A percentile compares a stretch with the other conserved stretches of the same genome.
Conservation (phyloP, 2,329 filamentous ascomycete genomes). For the Pyricularia sp. region DNA sequence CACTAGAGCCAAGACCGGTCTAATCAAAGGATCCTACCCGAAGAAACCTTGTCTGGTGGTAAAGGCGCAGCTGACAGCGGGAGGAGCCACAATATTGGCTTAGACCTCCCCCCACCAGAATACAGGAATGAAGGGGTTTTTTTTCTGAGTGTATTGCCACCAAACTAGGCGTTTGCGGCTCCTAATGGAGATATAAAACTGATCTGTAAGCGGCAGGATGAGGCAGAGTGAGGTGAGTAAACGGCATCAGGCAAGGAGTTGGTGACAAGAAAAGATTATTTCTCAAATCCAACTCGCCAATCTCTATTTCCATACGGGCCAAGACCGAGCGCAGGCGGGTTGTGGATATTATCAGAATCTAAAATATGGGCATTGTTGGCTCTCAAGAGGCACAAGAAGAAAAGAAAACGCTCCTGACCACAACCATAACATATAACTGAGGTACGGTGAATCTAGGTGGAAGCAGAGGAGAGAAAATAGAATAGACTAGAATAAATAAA, state of each 20-base stretch:
- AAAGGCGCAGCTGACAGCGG: background rate
- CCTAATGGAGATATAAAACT: background rate
- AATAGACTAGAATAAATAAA: background rate
- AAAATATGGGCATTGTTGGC: background rate
- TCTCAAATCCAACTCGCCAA: background rate
- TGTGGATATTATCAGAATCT: background rate
- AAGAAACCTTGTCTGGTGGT: background rate
- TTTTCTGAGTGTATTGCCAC: background rate
- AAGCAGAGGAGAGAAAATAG: background rate
- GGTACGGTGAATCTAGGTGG: background rate
- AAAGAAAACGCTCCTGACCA: background rate
- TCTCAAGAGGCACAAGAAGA: background rate
- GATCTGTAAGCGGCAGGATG: background rate
- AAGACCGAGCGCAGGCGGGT: background rate
- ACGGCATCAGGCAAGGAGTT: background rate
- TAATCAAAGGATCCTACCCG: background rate
- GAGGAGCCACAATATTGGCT: background rate
- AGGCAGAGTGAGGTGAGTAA: background rate
- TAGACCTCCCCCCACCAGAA: background rate
- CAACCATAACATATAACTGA: too few relatives aligned
- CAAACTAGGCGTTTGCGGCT: background rate
- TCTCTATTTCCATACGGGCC: background rate
- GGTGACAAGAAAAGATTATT: background rate
- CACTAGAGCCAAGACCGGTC: background rate
- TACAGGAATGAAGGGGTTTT: background rate